Evolutionary conservation across 306 rosid species (phyloP).

Genomic region (barrel medic (Medicago truncatula)): DNA sequence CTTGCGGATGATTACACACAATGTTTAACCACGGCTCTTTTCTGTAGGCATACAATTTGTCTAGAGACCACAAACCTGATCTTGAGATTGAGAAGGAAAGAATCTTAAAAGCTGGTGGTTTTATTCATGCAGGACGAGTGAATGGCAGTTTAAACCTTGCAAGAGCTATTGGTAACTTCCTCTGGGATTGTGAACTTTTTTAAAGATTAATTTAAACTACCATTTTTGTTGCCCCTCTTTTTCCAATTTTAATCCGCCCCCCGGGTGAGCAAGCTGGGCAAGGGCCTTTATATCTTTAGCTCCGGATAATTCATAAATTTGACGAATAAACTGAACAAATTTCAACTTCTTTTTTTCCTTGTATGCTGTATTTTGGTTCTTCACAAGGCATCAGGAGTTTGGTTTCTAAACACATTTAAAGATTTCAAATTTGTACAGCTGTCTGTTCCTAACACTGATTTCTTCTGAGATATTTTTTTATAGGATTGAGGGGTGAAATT

Average conservation of each 20-base stretch:
- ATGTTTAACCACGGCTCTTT: slow-evolving; percentile 39
- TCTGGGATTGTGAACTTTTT: slow-evolving; percentile 27
- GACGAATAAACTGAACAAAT: slow-evolving; percentile 7
- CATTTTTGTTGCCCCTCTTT: background rate
- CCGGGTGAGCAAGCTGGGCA: slow-evolving; percentile 11
- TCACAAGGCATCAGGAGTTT: slow-evolving; percentile 25
- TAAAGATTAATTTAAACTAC: slow-evolving; percentile 4
- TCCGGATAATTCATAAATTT: slow-evolving; percentile 1
- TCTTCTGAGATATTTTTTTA: slow-evolving; percentile 2
- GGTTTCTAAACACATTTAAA: slow-evolving; percentile 17
- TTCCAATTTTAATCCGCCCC: slow-evolving; percentile 6
- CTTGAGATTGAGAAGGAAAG: slow-evolving; percentile 93
- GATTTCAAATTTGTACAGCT: slow-evolving; percentile 24
- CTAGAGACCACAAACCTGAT: slow-evolving; percentile 96
- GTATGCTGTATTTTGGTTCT: slow-evolving; percentile 32
- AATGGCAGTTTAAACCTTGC: slow-evolving; percentile 98
- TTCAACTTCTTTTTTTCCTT: background rate
- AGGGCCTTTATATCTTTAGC: slow-evolving; percentile 28
- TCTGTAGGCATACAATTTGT: slow-evolving; percentile 86
- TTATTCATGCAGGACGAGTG: slow-evolving; percentile 94
- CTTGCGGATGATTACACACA: background rate
- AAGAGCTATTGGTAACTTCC: slow-evolving; percentile 84
- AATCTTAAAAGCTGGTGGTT: slow-evolving; percentile 93
- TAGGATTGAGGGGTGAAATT: slow-evolving; percentile 19
- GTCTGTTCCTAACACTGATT: background rate